These are phyloP conservation scores for Cladorrhinum sp. DNA, from an alignment of 2,329 filamentous ascomycete genomes.

Conservation along the genomic window DNA sequence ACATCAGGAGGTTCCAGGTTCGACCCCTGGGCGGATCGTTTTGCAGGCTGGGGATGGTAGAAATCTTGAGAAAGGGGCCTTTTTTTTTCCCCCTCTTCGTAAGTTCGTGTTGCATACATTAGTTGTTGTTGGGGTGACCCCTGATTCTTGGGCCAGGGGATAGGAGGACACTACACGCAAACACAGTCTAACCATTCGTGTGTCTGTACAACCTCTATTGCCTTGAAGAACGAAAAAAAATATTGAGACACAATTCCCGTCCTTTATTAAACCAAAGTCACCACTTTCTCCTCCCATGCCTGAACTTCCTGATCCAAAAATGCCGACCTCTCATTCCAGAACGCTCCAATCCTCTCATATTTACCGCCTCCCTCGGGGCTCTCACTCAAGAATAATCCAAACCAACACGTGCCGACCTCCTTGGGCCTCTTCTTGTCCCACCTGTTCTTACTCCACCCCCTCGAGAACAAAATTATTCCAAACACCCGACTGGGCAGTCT, in stretches of 20 bases:
- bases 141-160: too few species aligned
- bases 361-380: neutral
- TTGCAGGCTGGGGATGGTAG: neutral
- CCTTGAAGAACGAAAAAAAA: too few species aligned
- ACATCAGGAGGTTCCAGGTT: conserved; percentile 2
- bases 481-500: conserved; percentile 3
- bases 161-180: too few species aligned
- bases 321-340: conserved; percentile 6
- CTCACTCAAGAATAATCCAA: conserved; percentile 8
- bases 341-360: conserved; percentile 11
- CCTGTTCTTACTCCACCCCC: conserved; percentile 9
- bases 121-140: neutral
- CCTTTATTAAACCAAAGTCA: neutral
- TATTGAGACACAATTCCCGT: too few species aligned
- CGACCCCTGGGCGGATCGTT: conserved; percentile 1
- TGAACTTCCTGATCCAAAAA: neutral
- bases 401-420: conserved; percentile 9
- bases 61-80: neutral
- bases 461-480: conserved; percentile 9
- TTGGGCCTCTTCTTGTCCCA: neutral
- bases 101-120: neutral
- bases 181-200: too few species aligned
- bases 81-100: too few species aligned
- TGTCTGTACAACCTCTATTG: neutral
- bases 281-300: neutral